A percentile compares a stretch with the other conserved stretches of the same genome.
Conservation (phyloP, 2,329 filamentous ascomycete species). For the Rutstroemia sp. region DNA sequence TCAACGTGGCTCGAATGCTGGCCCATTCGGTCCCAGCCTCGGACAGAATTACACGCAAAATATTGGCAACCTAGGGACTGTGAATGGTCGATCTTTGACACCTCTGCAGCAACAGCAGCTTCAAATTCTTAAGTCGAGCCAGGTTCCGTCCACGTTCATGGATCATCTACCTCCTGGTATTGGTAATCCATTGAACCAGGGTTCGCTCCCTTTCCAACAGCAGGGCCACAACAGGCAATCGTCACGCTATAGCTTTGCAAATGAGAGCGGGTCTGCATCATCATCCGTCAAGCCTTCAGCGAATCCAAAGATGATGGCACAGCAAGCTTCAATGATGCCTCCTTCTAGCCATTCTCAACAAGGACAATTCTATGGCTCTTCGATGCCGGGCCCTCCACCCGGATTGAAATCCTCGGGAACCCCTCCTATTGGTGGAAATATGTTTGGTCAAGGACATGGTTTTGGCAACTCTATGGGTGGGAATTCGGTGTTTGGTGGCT, state of each 20-base stretch:
- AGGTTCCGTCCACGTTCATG: conserved; percentile 38
- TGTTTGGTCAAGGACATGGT: conserved; percentile 84
- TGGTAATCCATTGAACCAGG: conserved; percentile 38
- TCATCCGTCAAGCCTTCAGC: conserved; percentile 65
- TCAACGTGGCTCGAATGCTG: conserved; percentile 50
- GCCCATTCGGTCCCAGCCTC: conserved; percentile 47
- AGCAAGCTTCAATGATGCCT: conserved; percentile 85
- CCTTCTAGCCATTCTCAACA: conserved; percentile 42
- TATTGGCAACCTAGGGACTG: conserved; percentile 46
- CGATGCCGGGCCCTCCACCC: conserved; percentile 87
- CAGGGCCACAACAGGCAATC: conserved; percentile 73
- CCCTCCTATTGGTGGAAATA: conserved; percentile 72
- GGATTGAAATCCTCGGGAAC: conserved; percentile 93
- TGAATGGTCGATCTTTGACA: conserved; percentile 66
- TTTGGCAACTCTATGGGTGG: conserved; percentile 63
- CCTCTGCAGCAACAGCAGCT: conserved; percentile 72
- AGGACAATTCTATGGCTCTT: conserved; percentile 72
- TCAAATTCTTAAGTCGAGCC: conserved; percentile 41
- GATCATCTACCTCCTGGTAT: conserved; percentile 55
- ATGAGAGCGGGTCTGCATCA: conserved; percentile 57
- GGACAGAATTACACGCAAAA: conserved; percentile 40
- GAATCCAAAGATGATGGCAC: conserved; percentile 73
- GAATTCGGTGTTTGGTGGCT: conserved; percentile 50
- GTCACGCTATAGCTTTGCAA: conserved; percentile 82
- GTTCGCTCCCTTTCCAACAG: conserved; percentile 45